Percentiles rank a stretch among this genome's conserved stretches.
Evolutionary conservation across 495 filamentous ascomycete species (phyloP).

Genomic region (Poronia punctata): DNA sequence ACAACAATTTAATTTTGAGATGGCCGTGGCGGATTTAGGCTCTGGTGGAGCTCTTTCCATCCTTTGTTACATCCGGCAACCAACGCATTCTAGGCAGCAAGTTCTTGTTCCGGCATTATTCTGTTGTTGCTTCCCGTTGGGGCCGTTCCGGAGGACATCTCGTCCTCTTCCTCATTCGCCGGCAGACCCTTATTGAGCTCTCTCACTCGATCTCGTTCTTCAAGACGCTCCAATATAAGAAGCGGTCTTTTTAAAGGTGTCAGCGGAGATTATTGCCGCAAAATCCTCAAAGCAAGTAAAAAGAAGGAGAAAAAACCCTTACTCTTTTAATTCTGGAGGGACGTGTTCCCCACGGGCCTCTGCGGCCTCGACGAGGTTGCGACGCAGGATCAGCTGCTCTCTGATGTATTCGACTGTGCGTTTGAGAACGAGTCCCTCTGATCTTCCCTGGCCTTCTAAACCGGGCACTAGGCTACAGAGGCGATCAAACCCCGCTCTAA

Average conservation of each 20-base stretch:
- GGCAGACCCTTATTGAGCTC: conserved; percentile 5
- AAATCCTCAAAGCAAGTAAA: not conserved
- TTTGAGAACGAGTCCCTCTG: conserved; percentile 75
- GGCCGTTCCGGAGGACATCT: not conserved
- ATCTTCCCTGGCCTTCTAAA: conserved; percentile 72
- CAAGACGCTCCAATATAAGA: conserved; percentile 13
- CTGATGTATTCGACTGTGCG: conserved; percentile 68
- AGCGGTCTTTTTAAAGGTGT: conserved; percentile 2
- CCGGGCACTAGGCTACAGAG: conserved; percentile 80
- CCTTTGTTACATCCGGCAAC: too few relatives aligned
- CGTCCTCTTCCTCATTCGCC: conserved; percentile 13
- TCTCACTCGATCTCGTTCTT: conserved; percentile 15
- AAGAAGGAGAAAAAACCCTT: conserved; percentile 3
- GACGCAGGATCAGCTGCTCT: conserved; percentile 55
- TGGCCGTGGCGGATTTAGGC: too few relatives aligned
- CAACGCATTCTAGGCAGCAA: too few relatives aligned
- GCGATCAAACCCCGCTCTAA: conserved; percentile 79
- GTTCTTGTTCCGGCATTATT: too few relatives aligned
- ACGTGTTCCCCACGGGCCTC: conserved; percentile 53
- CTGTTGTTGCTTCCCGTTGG: too few relatives aligned
- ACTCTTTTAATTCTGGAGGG: conserved; percentile 29
- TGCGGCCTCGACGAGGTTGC: conserved; percentile 54
- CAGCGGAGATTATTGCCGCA: not conserved
- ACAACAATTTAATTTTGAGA: too few relatives aligned
- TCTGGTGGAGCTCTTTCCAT: too few relatives aligned